Base-by-base conservation (phyloP, 2,329 filamentous ascomycete species). In the Claviceps digitariae region DNA sequence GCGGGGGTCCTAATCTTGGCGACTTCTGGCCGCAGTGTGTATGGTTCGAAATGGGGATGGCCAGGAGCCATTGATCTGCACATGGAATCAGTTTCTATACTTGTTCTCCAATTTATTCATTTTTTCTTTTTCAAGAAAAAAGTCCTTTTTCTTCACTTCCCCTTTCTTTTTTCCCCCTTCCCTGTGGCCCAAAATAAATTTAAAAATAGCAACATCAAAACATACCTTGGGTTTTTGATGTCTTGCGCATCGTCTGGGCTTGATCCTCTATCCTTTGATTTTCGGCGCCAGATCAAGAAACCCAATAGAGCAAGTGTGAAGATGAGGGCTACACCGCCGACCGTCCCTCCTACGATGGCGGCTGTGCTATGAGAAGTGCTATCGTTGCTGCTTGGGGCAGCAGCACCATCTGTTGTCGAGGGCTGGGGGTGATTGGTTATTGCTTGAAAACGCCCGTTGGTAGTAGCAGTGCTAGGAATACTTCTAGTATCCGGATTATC, bases 331-430 rank as follows among this genome's bases (percentile, higher is more conserved):
- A 77, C 66, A 17, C 74, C 76, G n/a, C 74, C 72, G 43, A 82
- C 69, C 17, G 71, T 72, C 13, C 75, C 78, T 27, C 78, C 78
- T 3, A 81, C 70, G 36, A 81, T 78, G 41, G 74, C 74, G 1
- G 74, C 75, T 0, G 70, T 72, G 48, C 61, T 60, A n/a, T 66
- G 66, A 43, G 67, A 60, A 20, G 54, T 52, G 40, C 62, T 56
- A 45, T 59, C 59, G n/a, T 62, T 56, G 8, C 60, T 59, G 41
- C 62, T 60, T 2, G 66, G 65, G 3, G 68, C 62, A 20, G 60
- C 57, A 13, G 63, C 60, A 15, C 48, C 51, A 23, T 50, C 50
- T 5, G 58, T 59, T n/a, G 60, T 48, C 13, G 59, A 59, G 5
- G 59, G 41, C 21, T 36, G 25, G 27, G 31, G 59, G 51, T 45